These are phyloP conservation scores for Didymella sp. DNA, from an alignment of 2,329 filamentous ascomycete genomes.

Conservation along the genomic window DNA sequence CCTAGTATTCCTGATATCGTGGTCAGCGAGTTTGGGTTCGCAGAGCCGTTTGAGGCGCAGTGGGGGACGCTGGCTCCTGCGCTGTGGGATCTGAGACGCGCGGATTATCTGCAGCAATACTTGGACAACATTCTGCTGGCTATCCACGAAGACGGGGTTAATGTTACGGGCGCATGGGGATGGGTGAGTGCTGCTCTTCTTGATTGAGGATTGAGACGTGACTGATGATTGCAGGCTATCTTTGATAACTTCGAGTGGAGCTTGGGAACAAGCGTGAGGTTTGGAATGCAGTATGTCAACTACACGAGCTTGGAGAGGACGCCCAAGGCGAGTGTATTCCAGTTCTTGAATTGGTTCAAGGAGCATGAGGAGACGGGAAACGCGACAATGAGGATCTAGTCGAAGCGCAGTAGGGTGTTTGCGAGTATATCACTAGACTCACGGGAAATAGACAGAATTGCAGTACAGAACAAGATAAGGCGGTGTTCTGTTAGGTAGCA, in stretches of 20 bases:
- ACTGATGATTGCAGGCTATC: conserved; percentile 32
- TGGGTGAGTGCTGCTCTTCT: conserved; percentile 33
- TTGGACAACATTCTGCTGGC: conserved; percentile 52
- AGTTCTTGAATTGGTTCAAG: conserved; percentile 54
- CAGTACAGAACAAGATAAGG: too few species aligned
- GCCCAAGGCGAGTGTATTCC: conserved; percentile 54
- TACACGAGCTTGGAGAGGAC: conserved; percentile 51
- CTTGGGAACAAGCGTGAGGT: conserved; percentile 47
- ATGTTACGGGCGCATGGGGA: conserved; percentile 53
- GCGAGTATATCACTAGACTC: too few species aligned
- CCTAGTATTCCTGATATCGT: conserved; percentile 52
- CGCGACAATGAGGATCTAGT: conserved; percentile 38
- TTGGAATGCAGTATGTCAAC: conserved; percentile 55
- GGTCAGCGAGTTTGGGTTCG: conserved; percentile 53
- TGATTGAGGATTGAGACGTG: background rate
- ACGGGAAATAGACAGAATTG: too few species aligned
- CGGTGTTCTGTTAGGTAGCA: too few species aligned
- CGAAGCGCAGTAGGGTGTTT: too few species aligned
- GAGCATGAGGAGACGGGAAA: conserved; percentile 38
- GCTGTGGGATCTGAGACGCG: conserved; percentile 51
- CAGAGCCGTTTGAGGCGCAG: conserved; percentile 51
- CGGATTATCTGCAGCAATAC: conserved; percentile 53
- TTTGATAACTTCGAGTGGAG: conserved; percentile 55
- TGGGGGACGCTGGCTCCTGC: conserved; percentile 41
- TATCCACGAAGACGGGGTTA: conserved; percentile 50